These are phyloP conservation scores for Saturnispora zaruensis DNA, from an alignment of 805 yeast species.

Conservation along the genomic window DNA sequence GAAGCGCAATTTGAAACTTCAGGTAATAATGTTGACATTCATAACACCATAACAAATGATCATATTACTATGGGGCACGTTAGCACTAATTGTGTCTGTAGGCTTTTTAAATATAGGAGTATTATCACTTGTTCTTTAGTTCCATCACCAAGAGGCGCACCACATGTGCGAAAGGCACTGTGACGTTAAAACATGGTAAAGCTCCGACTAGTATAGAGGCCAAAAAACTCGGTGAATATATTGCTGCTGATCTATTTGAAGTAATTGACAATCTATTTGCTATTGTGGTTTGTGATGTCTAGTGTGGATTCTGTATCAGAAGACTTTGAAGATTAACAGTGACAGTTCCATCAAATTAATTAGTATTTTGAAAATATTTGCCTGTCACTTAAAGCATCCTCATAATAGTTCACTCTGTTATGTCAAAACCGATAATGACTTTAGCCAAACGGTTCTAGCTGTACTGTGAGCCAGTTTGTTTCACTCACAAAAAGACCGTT, in stretches of 20 bases:
- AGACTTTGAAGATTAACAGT: neutral
- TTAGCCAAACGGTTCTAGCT: neutral
- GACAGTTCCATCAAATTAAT: neutral
- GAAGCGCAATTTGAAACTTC: neutral
- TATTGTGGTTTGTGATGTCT: neutral
- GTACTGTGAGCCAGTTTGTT: neutral
- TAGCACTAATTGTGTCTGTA: neutral
- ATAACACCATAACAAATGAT: neutral
- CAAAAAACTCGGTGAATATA: neutral
- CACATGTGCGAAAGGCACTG: neutral
- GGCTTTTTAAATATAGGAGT: neutral
- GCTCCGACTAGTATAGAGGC: neutral
- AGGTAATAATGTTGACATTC: neutral
- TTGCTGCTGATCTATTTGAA: neutral
- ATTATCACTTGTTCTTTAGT: neutral
- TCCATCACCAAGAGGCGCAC: neutral
- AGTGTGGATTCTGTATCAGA: neutral
- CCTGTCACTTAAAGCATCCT: neutral
- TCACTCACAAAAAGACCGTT: too few relatives aligned
- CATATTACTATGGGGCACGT: neutral
- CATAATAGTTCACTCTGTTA: neutral
- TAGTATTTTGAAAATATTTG: neutral
- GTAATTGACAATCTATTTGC: neutral
- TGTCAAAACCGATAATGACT: neutral
- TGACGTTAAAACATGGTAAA: neutral